Evolutionary conservation across 179 eudicot genomes (phyloP), one percentile per base, ranked within the genome.

Genomic region (Spergularia azorica): DNA sequence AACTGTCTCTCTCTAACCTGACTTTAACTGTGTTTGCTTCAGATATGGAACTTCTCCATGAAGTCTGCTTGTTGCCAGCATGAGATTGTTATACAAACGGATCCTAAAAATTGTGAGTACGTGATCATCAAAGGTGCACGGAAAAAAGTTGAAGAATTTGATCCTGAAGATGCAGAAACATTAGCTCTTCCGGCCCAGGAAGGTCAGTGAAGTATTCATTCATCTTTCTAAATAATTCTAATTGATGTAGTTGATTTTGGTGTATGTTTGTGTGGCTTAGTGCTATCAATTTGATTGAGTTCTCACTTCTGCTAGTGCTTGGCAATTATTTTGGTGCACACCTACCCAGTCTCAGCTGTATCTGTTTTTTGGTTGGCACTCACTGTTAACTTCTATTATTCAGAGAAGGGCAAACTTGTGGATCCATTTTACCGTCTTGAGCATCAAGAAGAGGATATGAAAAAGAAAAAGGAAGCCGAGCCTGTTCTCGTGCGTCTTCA

Each of bases 21-120:
- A 76, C 62, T 54, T 26, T 62, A 36, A 32, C 79, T 52, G 68
- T 79, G 14, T 18, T 79, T 56, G 61, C 17, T 67, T 76, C 87
- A 94, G 98, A 92, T 94, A 94, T 94, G 98, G 98, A 90, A 84
- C 80, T 94, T 94, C 77, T 61, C 93, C 55, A 94, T 92, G 98
- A 94, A 92, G 80, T 82, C 98, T 67, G 90, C 98, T 13, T 94
- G 98, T 84, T 94, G 98, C 90, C 80, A 81, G 72, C 96, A 94
- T 72, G 90, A 87, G 80, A 94, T 94, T 75, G 96, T 89, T 60
- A 89, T 90, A 77, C 96, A 94, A 79, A 94, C 98, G 7, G 98
- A 94, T 83, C 98, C 98, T 20, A 88, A 94, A 74, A 94, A 94
- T 80, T 90, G 96, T 17, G 91, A 86, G 77, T 94, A 92, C 75